Evolutionary conservation across 257 asterid genomes (phyloP), one percentile per base, ranked within the genome.

Genomic region (Capsicum chinense): DNA sequence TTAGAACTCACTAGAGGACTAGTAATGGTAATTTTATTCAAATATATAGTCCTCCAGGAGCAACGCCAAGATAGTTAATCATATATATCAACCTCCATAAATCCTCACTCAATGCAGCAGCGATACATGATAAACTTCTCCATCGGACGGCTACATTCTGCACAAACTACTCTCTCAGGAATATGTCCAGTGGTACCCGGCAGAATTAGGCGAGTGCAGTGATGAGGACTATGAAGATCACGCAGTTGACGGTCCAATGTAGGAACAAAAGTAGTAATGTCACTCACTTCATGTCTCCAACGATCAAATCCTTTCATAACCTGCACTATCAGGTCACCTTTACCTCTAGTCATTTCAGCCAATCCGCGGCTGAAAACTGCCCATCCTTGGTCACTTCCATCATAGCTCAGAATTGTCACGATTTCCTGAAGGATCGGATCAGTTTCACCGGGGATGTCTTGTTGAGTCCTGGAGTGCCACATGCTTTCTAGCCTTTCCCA

Each of bases 401-500:
- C 98, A 59, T 80, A 95, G n/a, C 91, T 85, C 5, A 97, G 92
- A 79, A 97, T 76, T 0, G 91, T 90, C 79, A 89, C 89, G 9
- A 95, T 92, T 64, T 94, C 92, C 83, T 90, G 91, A 95, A 93
- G 93, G 44, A 93, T 88, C 2, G 66, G 85, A 87, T 97, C 99
- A 12, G 69, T 84, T 2, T 94, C 98, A 3, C 86, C 92, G 0
- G 90, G 83, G 86, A 87, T 85, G 3, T 94, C 97, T 5, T 88
- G 93, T 70, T 94, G 95, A 48, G 90, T 85, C 88, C 92, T 96
- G 9, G 99, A 96, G 88, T 92, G 90, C 97, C 97, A 95, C 98
- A 97, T 94, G 95, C 99, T 93, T 54, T 90, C 91, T 1, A 96
- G 90, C 86, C 99, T 70, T 83, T 88, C 91, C 99, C 99, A 97